These are phyloP conservation scores for Stipa capillata DNA, from an alignment of 176 grass and related monocot species.

Conservation along the genomic window DNA sequence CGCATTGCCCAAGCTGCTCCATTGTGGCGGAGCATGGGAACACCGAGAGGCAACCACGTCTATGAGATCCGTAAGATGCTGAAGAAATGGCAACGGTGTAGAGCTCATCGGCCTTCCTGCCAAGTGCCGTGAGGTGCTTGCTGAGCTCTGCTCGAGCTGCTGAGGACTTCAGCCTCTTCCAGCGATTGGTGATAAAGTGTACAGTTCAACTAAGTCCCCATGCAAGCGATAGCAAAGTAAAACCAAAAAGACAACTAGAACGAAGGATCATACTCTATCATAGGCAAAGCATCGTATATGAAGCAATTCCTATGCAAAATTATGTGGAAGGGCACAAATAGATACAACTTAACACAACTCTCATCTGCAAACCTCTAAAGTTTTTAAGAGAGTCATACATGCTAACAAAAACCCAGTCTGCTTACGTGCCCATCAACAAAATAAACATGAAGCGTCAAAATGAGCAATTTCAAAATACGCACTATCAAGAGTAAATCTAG, in stretches of 20 bases:
- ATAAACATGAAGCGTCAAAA: background rate
- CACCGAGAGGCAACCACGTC: no score
- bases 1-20: no score
- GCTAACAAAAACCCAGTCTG: background rate
- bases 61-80: no score
- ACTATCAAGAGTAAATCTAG: background rate
- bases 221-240: no score
- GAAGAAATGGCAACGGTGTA: background rate
- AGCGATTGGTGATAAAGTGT: background rate
- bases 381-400: background rate
- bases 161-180: background rate
- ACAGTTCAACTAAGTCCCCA: background rate
- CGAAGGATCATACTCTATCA: no score
- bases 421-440: background rate
- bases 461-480: background rate
- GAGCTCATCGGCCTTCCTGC: background rate
- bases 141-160: background rate
- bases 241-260: no score
- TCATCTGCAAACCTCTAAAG: background rate
- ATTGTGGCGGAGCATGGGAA: no score
- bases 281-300: no score
- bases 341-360: background rate
- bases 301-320: background rate
- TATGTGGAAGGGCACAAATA: conserved; percentile 20
- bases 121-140: background rate